Conservation (phyloP, 495 filamentous ascomycete species). For the Parmelia sp. region DNA sequence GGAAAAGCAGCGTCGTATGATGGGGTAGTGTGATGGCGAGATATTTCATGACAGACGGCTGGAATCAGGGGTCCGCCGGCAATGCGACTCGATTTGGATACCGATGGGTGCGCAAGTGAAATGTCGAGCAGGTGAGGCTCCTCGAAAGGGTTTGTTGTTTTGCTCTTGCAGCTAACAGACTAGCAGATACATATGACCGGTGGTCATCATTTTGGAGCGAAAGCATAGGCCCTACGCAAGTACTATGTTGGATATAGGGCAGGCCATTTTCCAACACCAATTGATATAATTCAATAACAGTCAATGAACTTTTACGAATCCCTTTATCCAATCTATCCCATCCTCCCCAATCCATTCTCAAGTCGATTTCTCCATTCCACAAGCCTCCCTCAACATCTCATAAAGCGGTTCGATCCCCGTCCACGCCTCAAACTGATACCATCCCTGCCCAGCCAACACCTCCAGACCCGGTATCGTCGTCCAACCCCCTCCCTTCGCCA, state of each 20-base stretch:
- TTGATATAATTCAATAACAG: not conserved
- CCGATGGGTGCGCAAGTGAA: not conserved
- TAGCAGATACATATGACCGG: not conserved
- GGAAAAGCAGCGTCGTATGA: constrained; percentile 23
- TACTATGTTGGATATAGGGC: not conserved
- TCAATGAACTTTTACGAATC: not conserved
- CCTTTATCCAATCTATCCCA: not conserved
- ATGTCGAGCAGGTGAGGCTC: not conserved
- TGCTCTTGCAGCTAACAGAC: not conserved
- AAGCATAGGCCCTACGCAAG: not conserved
- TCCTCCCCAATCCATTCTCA: not conserved
- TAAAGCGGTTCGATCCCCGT: constrained; percentile 26
- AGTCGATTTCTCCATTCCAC: not conserved
- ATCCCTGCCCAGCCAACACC: constrained; percentile 82
- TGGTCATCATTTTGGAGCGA: not conserved
- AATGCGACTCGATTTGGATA: not conserved
- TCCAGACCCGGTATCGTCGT: constrained; percentile 78
- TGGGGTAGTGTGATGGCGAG: not conserved
- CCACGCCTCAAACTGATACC: constrained; percentile 49
- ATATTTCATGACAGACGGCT: not conserved
- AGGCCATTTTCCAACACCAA: not conserved
- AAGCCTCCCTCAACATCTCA: constrained; percentile 15
- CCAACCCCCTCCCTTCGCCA: constrained; percentile 82
- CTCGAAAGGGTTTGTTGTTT: not conserved
- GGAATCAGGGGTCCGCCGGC: not conserved